Percentiles rank a stretch among this genome's conserved stretches.
These are phyloP conservation scores for Hypoxylon sp. DNA, from an alignment of 2,329 filamentous ascomycete genomes.

Conservation along the genomic window DNA sequence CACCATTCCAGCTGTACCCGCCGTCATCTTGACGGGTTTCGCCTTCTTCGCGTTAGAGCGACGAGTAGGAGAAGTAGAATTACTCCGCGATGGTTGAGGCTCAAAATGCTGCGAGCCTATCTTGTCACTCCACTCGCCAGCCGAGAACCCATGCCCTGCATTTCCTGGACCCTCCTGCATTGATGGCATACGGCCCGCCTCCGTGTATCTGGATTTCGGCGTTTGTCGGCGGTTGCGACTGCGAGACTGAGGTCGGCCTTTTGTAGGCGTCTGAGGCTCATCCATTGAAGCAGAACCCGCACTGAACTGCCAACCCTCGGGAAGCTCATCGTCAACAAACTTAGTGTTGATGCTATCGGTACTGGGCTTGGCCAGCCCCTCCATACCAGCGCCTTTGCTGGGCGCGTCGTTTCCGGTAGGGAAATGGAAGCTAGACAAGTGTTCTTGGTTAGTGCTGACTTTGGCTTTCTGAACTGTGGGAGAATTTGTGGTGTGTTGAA, in stretches of 20 bases:
- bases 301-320: constrained; percentile 66
- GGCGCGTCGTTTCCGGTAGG: constrained; percentile 62
- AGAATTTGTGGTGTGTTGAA: constrained; percentile 1
- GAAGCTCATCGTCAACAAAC: constrained; percentile 67
- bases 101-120: constrained; percentile 70
- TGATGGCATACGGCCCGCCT: constrained; percentile 44
- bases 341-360: constrained; percentile 74
- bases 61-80: constrained; percentile 63
- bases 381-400: constrained; percentile 55
- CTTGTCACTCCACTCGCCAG: constrained; percentile 68
- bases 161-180: constrained; percentile 49
- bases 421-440: constrained; percentile 66
- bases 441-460: constrained; percentile 55
- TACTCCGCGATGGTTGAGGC: constrained; percentile 59
- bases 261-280: constrained; percentile 53
- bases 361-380: constrained; percentile 65
- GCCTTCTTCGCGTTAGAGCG: constrained; percentile 70
- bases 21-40: constrained; percentile 69
- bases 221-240: constrained; percentile 60
- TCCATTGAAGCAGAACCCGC: constrained; percentile 60
- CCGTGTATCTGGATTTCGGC: constrained; percentile 50
- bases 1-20: constrained; percentile 62
- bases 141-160: constrained; percentile 60
- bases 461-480: constrained; percentile 27
- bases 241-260: constrained; percentile 59